Evolutionary conservation across 2,329 filamentous ascomycete genomes (phyloP), one percentile per base, ranked within the genome.

Genomic region (Myriosclerotinia duriaeana): DNA sequence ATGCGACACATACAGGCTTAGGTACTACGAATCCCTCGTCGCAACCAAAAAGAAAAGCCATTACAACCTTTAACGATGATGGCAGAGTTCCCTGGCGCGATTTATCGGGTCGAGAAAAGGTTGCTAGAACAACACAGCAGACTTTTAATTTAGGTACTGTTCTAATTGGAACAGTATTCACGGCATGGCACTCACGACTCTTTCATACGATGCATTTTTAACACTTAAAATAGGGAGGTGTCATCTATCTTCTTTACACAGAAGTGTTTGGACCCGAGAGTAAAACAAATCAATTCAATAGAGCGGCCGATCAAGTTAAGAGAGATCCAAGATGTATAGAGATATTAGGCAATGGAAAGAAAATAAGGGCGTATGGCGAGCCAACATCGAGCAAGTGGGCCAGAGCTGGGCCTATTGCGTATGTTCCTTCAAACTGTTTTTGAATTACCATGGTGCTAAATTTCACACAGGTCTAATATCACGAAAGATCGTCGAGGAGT

Each of bases 261-360:
- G 92, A 96, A 69, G 90, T 96, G 54, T 92, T 96, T 77, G 90
- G 90, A 5, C 85, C 90, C 26, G 89, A 93, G 75, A 95, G 91
- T 81, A 93, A 92, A 78, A 94, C 90, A 20, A 86, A 88, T 66
- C 88, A 95, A 76, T 97, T 96, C 83, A 96, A 96, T 79, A 89
- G 90, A 70, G 91, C 92, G 0, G 90, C 96, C 58, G 86, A 91
- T 74, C 87, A 88, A 69, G 88, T 98, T 76, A 91, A 89, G 76
- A 83, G 84, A 63, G 90, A 96, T 74, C 77, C 84, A 0, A 82
- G 86, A 66, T 96, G 91, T 75, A 81, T 88, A 38, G 86, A 89
- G 66, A 77, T 96, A 8, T 84, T 98, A 1, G 93, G 93, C 17
- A 87, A 92, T 20, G 79, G 84, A 50, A 88, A 87, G 68, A 85